Conservation (phyloP, 768 basidiomycete genomes). For the Symmetrospora coprosmae region DNA sequence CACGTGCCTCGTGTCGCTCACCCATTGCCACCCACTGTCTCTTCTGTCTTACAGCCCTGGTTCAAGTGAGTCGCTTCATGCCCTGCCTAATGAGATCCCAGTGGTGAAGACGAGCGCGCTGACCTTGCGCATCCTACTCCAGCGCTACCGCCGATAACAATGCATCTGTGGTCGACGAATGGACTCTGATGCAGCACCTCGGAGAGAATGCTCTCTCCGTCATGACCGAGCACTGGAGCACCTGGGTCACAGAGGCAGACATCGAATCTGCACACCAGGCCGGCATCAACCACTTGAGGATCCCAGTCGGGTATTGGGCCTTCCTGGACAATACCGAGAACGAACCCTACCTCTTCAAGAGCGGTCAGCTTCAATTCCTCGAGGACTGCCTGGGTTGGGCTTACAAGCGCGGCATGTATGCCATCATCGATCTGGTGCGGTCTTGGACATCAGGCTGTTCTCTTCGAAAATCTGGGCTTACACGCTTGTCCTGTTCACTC, state of each 20-base stretch:
- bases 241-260: constrained; percentile 39
- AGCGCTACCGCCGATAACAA: constrained; percentile 11
- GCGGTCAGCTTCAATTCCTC: constrained; percentile 29
- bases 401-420: constrained; percentile 31
- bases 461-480: too few relatives aligned
- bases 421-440: constrained; percentile 23
- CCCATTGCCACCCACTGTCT: too few relatives aligned
- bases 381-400: constrained; percentile 27
- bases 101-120: too few relatives aligned
- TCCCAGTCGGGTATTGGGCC: constrained; percentile 33
- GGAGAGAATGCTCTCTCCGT: constrained; percentile 25
- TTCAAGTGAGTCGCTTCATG: too few relatives aligned
- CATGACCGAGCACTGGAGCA: constrained; percentile 36
- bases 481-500: too few relatives aligned
- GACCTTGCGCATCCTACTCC: too few relatives aligned
- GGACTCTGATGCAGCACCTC: constrained; percentile 14
- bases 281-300: constrained; percentile 33
- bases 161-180: constrained; percentile 21
- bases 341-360: constrained; percentile 27
- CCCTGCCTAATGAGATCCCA: too few relatives aligned
- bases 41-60: background rate
- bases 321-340: constrained; percentile 29
- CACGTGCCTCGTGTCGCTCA: too few relatives aligned
- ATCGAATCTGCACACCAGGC: constrained; percentile 27
- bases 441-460: too few relatives aligned